A percentile compares a stretch with the other conserved stretches of the same genome.
phyloP scores from a whole-genome alignment of 257 asterid genomes.

The Cinchona pubescens region DNA sequence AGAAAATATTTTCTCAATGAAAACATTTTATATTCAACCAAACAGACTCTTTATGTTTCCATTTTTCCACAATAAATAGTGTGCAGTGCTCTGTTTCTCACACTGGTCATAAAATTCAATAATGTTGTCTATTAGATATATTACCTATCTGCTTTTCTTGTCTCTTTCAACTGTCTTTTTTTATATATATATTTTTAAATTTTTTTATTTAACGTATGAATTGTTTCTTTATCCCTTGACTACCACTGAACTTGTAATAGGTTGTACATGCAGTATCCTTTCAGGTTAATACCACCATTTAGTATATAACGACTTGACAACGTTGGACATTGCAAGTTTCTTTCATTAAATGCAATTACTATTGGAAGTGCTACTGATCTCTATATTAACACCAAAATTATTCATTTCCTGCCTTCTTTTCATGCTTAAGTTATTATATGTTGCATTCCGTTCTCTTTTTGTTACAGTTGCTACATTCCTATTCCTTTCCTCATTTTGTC shows the following conservation, averaged over 20 bases:
- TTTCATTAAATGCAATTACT: neutral
- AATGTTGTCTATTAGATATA: neutral
- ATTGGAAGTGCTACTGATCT: neutral
- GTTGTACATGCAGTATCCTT: neutral
- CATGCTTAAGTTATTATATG: neutral
- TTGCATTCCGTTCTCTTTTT: neutral
- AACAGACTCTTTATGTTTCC: too few species aligned
- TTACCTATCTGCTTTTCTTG: neutral
- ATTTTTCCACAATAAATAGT: neutral
- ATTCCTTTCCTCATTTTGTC: neutral
- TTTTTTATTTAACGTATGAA: too few species aligned
- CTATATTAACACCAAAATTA: neutral
- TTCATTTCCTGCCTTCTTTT: neutral
- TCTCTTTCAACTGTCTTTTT: neutral
- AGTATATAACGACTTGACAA: neutral
- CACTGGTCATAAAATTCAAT: neutral
- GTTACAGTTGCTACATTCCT: neutral
- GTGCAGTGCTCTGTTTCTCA: neutral
- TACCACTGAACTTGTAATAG: neutral
- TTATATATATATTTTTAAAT: too few species aligned
- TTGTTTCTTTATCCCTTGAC: neutral
- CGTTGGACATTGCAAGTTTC: neutral
- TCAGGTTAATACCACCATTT: neutral
- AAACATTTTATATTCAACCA: too few species aligned
- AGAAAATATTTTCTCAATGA: too few species aligned